Percentiles rank a stretch among this genome's conserved stretches.
phyloP scores from a whole-genome alignment of 176 grass and related monocot genomes.

The Bolboschoenus planiculmis region DNA sequence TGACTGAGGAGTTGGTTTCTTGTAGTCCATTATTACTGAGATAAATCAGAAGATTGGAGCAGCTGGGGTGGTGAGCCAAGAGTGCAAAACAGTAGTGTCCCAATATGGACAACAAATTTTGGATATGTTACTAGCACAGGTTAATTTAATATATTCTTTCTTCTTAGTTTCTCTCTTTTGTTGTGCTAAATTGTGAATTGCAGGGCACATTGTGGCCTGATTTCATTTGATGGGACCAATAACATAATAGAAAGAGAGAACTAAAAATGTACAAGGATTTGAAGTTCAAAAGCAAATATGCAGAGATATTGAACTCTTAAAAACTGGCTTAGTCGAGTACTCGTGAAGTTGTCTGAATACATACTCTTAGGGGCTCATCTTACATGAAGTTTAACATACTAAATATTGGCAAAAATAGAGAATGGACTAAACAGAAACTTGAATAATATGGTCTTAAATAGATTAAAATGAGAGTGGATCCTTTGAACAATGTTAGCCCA shows the following conservation, averaged over 20 bases:
- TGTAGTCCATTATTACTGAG: slow-evolving; percentile 73
- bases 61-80: slow-evolving; percentile 78
- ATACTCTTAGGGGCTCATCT: background rate
- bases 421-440: background rate
- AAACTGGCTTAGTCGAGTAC: background rate
- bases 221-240: background rate
- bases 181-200: background rate
- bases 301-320: background rate
- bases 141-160: slow-evolving; percentile 21
- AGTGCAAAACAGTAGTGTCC: slow-evolving; percentile 90
- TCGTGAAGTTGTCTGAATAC: background rate
- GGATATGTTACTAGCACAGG: slow-evolving; percentile 66
- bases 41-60: slow-evolving; percentile 94
- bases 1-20: background rate
- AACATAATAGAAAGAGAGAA: background rate
- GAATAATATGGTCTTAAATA: background rate
- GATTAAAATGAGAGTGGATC: background rate
- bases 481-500: background rate
- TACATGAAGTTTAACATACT: background rate
- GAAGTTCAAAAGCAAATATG: background rate
- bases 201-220: background rate
- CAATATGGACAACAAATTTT: slow-evolving; percentile 90
- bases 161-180: background rate
- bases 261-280: background rate
- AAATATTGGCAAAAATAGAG: background rate